These are phyloP conservation scores for Kernera saxatilis DNA, from an alignment of 345 rosid genomes.

Conservation along the genomic window DNA sequence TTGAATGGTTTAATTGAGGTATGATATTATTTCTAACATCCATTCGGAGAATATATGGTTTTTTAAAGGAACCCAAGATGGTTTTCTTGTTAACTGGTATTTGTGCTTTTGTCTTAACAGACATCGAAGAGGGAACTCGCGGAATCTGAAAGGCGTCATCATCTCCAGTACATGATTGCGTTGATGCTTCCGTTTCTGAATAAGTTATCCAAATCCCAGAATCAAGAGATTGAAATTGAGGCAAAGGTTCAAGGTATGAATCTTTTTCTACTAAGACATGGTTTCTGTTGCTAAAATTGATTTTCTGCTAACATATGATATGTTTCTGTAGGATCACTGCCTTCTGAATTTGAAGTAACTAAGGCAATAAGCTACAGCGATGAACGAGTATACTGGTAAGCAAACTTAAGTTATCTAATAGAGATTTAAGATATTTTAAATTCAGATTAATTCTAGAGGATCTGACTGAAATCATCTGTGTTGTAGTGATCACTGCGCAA, in stretches of 20 bases:
- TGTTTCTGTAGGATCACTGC: constrained; percentile 29
- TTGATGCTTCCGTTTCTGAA: constrained; percentile 56
- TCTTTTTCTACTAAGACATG: background rate
- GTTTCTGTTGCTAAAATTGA: background rate
- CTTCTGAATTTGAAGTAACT: constrained; percentile 36
- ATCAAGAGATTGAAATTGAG: constrained; percentile 50
- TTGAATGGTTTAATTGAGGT: constrained; percentile 59
- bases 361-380: constrained; percentile 38
- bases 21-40: background rate
- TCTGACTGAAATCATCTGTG: constrained; percentile 5
- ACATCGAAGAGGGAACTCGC: constrained; percentile 46
- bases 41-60: background rate
- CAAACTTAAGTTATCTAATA: background rate
- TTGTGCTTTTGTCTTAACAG: constrained; percentile 34
- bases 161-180: constrained; percentile 47
- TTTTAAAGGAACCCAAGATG: background rate
- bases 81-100: background rate
- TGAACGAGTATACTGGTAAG: constrained; percentile 84
- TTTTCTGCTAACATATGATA: background rate
- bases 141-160: constrained; percentile 42
- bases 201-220: constrained; percentile 47
- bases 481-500: constrained; percentile 75
- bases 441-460: background rate
- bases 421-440: background rate
- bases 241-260: constrained; percentile 49